phyloP scores from a whole-genome alignment of 1,139 yeast species.

The Taphrina betulina region DNA sequence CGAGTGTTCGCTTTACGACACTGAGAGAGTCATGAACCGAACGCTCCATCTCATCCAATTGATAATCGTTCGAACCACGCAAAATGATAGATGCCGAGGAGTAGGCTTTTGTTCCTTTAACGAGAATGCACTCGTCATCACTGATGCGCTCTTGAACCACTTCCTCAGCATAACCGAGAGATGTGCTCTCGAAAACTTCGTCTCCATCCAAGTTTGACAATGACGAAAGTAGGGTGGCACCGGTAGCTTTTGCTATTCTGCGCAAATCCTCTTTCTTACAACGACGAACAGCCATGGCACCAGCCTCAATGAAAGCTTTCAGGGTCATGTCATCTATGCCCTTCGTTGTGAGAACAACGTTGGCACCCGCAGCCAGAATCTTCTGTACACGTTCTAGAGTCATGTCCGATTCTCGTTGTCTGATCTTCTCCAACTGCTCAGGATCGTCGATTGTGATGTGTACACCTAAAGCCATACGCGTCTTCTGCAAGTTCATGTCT shows the following conservation, averaged over 20 bases:
- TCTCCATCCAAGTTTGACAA: conserved; percentile 97
- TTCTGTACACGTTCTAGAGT: conserved; percentile 83
- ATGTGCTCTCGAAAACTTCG: conserved; percentile 85
- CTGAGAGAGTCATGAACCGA: conserved; percentile 90
- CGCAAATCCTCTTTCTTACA: conserved; percentile 95
- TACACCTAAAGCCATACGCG: conserved; percentile 98
- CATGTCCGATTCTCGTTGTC: conserved; percentile 91
- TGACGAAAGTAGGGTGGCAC: conserved; percentile 84
- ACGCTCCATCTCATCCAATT: conserved; percentile 98
- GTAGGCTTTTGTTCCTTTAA: conserved; percentile 91
- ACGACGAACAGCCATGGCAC: conserved; percentile 96
- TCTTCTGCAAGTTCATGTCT: conserved; percentile 92
- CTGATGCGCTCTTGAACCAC: conserved; percentile 88
- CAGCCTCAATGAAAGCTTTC: conserved; percentile 92
- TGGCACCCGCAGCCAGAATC: conserved; percentile 90
- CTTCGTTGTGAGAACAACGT: conserved; percentile 92
- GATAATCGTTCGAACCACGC: conserved; percentile 91
- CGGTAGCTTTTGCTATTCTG: conserved; percentile 97
- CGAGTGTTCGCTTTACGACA: conserved; percentile 94
- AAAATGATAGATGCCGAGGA: conserved; percentile 87
- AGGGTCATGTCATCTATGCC: conserved; percentile 97
- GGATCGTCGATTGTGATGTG: conserved; percentile 97
- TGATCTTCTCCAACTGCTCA: conserved; percentile 90
- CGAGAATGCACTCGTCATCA: conserved; percentile 94
- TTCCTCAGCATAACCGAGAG: conserved; percentile 87